phyloP scores from a whole-genome alignment of 1,139 yeast genomes.

The Suhomyces chickasaworum region DNA sequence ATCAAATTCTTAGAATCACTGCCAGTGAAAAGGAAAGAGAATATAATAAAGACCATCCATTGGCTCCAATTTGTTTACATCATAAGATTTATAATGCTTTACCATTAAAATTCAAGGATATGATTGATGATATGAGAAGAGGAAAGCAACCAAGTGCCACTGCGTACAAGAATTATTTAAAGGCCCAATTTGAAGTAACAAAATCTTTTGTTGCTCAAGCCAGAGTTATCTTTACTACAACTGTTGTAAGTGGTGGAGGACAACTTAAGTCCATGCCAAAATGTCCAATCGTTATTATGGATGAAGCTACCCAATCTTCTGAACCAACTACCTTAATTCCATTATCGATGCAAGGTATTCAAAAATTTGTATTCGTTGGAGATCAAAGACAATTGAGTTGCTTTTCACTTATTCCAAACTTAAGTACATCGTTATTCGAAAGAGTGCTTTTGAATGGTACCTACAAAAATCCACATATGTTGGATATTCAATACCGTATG shows the following conservation, averaged over 20 bases:
- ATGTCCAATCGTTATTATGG: conserved; percentile 69
- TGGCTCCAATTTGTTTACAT: conserved; percentile 63
- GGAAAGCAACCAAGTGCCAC: conserved; percentile 38
- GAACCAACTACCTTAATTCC: conserved; percentile 73
- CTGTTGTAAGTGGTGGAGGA: conserved; percentile 70
- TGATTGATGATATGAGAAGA: conserved; percentile 41
- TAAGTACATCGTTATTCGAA: conserved; percentile 61
- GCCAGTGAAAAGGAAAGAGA: conserved; percentile 64
- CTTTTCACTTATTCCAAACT: conserved; percentile 63
- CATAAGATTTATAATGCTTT: conserved; percentile 56
- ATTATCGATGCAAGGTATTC: conserved; percentile 65
- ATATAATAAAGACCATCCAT: conserved; percentile 55
- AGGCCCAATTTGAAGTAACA: conserved; percentile 45
- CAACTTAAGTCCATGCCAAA: conserved; percentile 56
- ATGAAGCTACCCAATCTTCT: conserved; percentile 50
- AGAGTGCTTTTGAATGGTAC: conserved; percentile 58
- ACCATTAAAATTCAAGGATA: conserved; percentile 46
- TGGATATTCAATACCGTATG: conserved; percentile 74
- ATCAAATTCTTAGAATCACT: conserved; percentile 59
- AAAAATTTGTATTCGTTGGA: conserved; percentile 70
- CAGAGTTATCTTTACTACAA: conserved; percentile 68
- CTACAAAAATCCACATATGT: conserved; percentile 62
- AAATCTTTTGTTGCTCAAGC: conserved; percentile 61
- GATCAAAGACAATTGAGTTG: conserved; percentile 68
- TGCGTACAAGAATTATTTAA: conserved; percentile 51